Evolutionary conservation across 176 grass and related monocot species (phyloP).

Genomic region (Eremochloa ophiuroides): DNA sequence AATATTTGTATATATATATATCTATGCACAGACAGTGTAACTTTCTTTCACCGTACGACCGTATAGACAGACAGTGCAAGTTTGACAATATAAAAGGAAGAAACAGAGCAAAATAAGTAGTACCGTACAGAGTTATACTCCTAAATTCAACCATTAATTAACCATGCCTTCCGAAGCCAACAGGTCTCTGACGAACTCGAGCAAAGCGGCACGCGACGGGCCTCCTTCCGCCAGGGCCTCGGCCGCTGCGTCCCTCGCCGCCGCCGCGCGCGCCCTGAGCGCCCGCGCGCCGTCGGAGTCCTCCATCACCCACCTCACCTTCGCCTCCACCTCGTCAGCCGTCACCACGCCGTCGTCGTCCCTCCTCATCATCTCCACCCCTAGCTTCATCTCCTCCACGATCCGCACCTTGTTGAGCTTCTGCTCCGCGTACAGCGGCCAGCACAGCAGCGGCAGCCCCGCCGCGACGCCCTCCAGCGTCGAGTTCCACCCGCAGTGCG

Average conservation of each 20-base stretch:
- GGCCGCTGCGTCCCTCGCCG: not conserved
- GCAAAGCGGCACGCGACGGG: not conserved
- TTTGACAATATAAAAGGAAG: too few species aligned
- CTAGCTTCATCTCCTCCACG: slow-evolving; percentile 24
- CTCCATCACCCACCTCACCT: slow-evolving; percentile 24
- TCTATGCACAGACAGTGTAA: too few species aligned
- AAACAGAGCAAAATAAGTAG: too few species aligned
- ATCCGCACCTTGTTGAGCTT: slow-evolving; percentile 24
- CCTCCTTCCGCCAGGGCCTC: not conserved
- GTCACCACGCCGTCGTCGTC: not conserved
- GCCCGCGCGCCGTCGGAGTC: not conserved
- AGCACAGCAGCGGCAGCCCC: slow-evolving; percentile 30
- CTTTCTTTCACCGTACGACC: too few species aligned
- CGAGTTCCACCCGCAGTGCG: slow-evolving; percentile 56
- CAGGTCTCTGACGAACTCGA: not conserved
- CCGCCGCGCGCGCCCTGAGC: not conserved
- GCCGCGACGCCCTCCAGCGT: slow-evolving; percentile 16
- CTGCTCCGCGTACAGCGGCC: slow-evolving; percentile 37
- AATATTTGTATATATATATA: too few species aligned
- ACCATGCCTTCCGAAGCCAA: not conserved
- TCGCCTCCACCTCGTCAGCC: not conserved
- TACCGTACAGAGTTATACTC: too few species aligned
- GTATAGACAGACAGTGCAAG: too few species aligned
- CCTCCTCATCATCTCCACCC: not conserved
- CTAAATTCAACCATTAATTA: not conserved